Evolutionary conservation across 768 basidiomycete genomes (phyloP), one percentile per base, ranked within the genome.

Genomic region (Lactifluus hygrophoroides): DNA sequence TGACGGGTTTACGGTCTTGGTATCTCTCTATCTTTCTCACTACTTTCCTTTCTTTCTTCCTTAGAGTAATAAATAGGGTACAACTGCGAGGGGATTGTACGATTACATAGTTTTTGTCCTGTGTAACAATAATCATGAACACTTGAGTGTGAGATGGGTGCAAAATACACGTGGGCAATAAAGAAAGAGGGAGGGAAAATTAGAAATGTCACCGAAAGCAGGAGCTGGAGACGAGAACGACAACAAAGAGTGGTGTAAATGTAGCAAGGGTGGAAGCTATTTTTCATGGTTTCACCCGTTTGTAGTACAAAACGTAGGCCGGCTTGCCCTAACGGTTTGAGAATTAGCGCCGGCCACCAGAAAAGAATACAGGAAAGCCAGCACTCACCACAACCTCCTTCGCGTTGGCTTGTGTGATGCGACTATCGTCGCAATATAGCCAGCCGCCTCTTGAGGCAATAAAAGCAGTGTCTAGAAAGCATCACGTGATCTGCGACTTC

Each of bases 351-450:
- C 37, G 21, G 14, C n/a, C n/a, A 28, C 49, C 19, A 35, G 23
- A 16, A 76, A 73, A 66, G 11, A 57, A 47, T 38, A 53, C 50
- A 17, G 28, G 38, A 14, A 28, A 43, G 6, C n/a, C 5, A 6
- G n/a, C 17, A 77, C 88, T 64, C 67, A 94, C 91, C 51, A 92
- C 87, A 5, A 96, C 88, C 69, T 94, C 86, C 67, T 82, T 87
- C 48, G 84, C 75, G 52, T 90, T 84, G 28, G 82, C 84, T 44
- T 78, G 67, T 49, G 83, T 82, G 59, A 97, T 79, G 65, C 88
- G 88, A 66, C 93, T 94, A 70, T 98, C 95, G 66, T 96, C 94
- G 69, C 93, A 94, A 66, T 90, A 90, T 69, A 86, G 73, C 96
- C 96, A 99, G 37, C 88, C 85, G 34, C 88, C 86, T 53, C 85